These are phyloP conservation scores for Silene uniflora DNA, from an alignment of 148 eudicot species.

Conservation along the genomic window DNA sequence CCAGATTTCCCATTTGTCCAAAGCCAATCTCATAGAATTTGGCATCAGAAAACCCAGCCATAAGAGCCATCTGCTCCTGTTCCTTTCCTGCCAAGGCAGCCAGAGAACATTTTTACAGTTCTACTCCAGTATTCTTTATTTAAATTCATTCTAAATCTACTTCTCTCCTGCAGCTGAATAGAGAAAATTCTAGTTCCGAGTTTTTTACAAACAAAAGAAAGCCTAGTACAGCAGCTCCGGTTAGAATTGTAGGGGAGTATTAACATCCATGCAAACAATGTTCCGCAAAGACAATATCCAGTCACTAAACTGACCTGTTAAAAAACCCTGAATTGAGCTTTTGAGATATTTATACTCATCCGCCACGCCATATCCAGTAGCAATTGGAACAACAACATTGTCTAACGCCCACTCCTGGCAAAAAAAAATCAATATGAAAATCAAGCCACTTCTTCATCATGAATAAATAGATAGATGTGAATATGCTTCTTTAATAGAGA, in stretches of 20 bases:
- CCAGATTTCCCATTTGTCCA: constrained; percentile 87
- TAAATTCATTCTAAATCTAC: not conserved
- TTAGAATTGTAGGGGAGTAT: not conserved
- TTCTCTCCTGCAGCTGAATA: constrained; percentile 9
- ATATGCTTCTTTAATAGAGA: not conserved
- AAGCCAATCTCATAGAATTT: constrained; percentile 67
- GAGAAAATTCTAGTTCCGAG: not conserved
- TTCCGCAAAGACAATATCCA: not conserved
- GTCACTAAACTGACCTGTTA: constrained; percentile 52
- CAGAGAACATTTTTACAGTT: not conserved
- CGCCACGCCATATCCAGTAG: constrained; percentile 62
- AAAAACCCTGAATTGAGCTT: constrained; percentile 65
- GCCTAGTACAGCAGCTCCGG: not conserved
- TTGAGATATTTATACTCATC: constrained; percentile 78
- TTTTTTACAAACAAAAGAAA: not conserved
- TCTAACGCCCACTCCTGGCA: constrained; percentile 84
- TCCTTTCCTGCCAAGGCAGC: constrained; percentile 52
- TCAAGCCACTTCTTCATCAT: not conserved
- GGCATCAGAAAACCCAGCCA: constrained; percentile 61
- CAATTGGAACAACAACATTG: constrained; percentile 75
- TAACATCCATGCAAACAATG: not conserved
- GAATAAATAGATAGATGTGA: too few species aligned
- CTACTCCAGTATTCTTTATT: not conserved
- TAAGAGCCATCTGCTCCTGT: constrained; percentile 69
- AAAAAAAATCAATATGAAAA: not conserved